These are phyloP conservation scores for Umbilicaria muhlenbergii DNA, from an alignment of 495 filamentous ascomycete species.

Conservation along the genomic window DNA sequence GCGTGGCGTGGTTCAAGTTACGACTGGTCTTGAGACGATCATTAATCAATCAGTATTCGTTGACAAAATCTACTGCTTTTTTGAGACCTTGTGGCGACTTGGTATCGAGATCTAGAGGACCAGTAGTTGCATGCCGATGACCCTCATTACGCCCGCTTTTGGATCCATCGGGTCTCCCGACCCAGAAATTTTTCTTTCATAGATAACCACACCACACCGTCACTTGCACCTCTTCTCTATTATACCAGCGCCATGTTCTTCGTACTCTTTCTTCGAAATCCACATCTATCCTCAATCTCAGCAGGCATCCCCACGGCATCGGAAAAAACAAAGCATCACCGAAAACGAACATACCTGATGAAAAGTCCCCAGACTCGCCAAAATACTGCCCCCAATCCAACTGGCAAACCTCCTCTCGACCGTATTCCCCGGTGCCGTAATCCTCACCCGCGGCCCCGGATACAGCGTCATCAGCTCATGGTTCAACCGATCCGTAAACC, in stretches of 20 bases:
- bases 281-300: constrained; percentile 43
- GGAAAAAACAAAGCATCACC: background rate
- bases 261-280: constrained; percentile 63
- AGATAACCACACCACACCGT: background rate
- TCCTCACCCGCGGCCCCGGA: constrained; percentile 66
- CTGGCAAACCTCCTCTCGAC: constrained; percentile 77
- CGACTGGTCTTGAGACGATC: too few species aligned
- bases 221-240: constrained; percentile 47
- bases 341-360: constrained; percentile 45
- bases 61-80: too few species aligned
- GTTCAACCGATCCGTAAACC: constrained; percentile 79
- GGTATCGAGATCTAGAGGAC: too few species aligned
- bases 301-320: background rate
- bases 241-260: constrained; percentile 41
- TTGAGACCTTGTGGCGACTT: too few species aligned
- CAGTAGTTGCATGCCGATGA: too few species aligned
- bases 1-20: too few species aligned
- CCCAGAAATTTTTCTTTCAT: too few species aligned
- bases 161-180: too few species aligned
- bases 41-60: too few species aligned
- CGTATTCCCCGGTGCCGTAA: constrained; percentile 70
- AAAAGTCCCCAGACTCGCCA: constrained; percentile 94
- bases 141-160: too few species aligned
- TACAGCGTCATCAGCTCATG: constrained; percentile 63
- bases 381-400: constrained; percentile 94